These are phyloP conservation scores for Castanospermum australe DNA, from an alignment of 306 rosid genomes.

Conservation along the genomic window DNA sequence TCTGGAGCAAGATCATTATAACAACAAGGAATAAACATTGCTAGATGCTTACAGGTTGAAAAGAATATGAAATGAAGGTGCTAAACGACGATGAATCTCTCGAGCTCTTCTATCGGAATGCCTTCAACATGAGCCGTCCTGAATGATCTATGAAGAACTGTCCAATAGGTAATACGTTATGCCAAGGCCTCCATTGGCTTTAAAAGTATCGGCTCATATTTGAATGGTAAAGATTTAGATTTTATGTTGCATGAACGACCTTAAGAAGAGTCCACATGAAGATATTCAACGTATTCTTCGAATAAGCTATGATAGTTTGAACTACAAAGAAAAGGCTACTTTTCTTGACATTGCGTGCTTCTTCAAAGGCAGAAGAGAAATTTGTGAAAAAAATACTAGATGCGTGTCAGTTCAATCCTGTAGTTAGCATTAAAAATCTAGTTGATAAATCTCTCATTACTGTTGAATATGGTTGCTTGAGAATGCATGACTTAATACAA, in stretches of 20 bases:
- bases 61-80: neutral
- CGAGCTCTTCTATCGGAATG: neutral
- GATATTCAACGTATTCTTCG: neutral
- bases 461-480: neutral
- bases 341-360: neutral
- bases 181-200: neutral
- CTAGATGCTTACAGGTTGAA: neutral
- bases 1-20: neutral
- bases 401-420: neutral
- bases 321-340: neutral
- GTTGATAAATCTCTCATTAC: neutral
- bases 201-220: neutral
- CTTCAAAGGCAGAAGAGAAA: neutral
- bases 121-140: neutral
- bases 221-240: neutral
- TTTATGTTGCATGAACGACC: neutral
- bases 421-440: neutral
- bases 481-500: neutral
- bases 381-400: neutral
- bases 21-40: slow-evolving; percentile 3
- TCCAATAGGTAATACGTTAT: neutral
- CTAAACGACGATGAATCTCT: neutral
- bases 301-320: neutral
- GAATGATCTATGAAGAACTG: neutral
- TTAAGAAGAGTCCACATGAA: neutral